phyloP scores from a whole-genome alignment of 176 grass and related monocot genomes.

The Ananas comosus region DNA sequence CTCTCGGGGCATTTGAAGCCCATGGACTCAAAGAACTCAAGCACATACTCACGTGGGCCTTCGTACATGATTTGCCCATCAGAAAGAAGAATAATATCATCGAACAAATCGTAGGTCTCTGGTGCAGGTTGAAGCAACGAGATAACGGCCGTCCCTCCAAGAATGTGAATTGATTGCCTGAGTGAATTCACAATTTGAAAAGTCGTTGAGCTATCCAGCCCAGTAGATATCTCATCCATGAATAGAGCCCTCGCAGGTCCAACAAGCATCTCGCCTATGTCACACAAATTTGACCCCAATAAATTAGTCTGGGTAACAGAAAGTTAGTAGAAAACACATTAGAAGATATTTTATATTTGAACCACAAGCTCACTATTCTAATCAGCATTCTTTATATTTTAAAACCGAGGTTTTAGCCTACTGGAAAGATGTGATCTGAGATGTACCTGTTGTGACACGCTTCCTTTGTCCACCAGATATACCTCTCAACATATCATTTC shows the following conservation, averaged over 20 bases:
- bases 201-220: slow-evolving; percentile 91
- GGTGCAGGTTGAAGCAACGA: slow-evolving; percentile 82
- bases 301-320: background rate
- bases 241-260: slow-evolving; percentile 73
- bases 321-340: background rate
- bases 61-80: slow-evolving; percentile 83
- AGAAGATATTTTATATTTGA: background rate
- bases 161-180: slow-evolving; percentile 76
- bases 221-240: slow-evolving; percentile 98
- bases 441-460: slow-evolving; percentile 82
- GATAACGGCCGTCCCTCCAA: slow-evolving; percentile 70
- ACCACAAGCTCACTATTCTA: too few species aligned
- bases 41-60: slow-evolving; percentile 61
- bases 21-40: slow-evolving; percentile 74
- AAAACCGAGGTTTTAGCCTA: too few species aligned
- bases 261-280: slow-evolving; percentile 85
- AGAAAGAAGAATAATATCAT: slow-evolving; percentile 82
- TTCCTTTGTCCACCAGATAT: slow-evolving; percentile 87
- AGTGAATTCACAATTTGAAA: slow-evolving; percentile 94
- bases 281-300: background rate
- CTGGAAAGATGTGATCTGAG: background rate
- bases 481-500: slow-evolving; percentile 78
- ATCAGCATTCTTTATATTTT: too few species aligned
- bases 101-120: slow-evolving; percentile 80
- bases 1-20: slow-evolving; percentile 89